Conservation (phyloP, 2,329 filamentous ascomycete species). For the Polychaeton citri region DNA sequence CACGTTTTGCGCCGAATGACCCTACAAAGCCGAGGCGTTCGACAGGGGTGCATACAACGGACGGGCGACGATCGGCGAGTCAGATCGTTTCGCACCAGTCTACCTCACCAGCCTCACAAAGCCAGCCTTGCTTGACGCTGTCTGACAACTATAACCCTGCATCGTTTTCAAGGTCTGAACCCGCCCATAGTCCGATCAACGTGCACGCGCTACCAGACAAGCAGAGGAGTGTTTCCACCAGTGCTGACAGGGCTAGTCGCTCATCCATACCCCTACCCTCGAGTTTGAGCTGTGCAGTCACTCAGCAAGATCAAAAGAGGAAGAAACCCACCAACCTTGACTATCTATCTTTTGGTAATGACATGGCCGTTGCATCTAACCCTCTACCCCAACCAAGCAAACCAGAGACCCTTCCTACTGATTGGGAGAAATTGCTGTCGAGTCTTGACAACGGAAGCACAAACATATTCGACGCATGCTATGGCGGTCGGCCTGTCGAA, state of each 20-base stretch:
- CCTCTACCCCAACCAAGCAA: conserved; percentile 15
- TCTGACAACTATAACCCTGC: conserved; percentile 29
- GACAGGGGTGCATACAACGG: not conserved
- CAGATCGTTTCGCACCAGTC: conserved; percentile 28
- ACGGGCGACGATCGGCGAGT: conserved; percentile 26
- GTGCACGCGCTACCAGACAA: conserved; percentile 17
- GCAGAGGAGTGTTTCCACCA: conserved; percentile 6
- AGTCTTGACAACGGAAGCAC: conserved; percentile 66
- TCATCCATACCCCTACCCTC: not conserved
- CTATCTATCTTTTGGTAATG: conserved; percentile 33
- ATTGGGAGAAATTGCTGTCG: conserved; percentile 73
- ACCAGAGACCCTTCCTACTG: conserved; percentile 40
- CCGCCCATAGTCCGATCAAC: conserved; percentile 30
- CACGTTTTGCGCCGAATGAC: conserved; percentile 26
- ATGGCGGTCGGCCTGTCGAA: conserved; percentile 35
- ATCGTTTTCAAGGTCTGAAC: conserved; percentile 31
- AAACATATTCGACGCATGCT: conserved; percentile 77
- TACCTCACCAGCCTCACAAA: conserved; percentile 32
- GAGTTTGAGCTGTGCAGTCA: not conserved
- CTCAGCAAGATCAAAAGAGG: not conserved
- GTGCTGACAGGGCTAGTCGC: not conserved
- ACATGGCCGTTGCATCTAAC: conserved; percentile 9
- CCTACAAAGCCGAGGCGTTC: not conserved
- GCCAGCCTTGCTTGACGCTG: conserved; percentile 36
- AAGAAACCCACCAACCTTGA: conserved; percentile 31